Percentiles rank a stretch among this genome's conserved stretches.
Evolutionary conservation across 352 stramenopile genomes (phyloP).

Genomic region (Globisporangium carolinianum): DNA sequence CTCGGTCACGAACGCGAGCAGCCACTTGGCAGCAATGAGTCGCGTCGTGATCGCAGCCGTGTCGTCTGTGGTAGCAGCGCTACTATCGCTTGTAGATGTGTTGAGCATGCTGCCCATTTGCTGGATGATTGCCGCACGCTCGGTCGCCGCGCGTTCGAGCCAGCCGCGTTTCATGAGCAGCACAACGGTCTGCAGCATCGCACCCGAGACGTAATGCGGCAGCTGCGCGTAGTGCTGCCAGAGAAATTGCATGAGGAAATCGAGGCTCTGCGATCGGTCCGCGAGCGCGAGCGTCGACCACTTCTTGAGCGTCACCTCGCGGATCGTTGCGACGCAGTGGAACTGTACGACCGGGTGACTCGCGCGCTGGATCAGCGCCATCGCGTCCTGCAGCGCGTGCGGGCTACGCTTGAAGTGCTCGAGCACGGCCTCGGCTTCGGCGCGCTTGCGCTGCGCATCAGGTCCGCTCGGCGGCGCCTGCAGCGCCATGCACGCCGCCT

Average conservation of each 20-base stretch:
- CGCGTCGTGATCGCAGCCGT: slow-evolving; percentile 25
- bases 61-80: slow-evolving; percentile 2
- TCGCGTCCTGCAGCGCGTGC: slow-evolving; percentile 47
- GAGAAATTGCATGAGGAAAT: slow-evolving; percentile 80
- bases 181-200: slow-evolving; percentile 64
- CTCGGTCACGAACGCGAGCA: slow-evolving; percentile 81
- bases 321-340: slow-evolving; percentile 70
- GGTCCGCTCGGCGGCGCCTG: slow-evolving; percentile 50
- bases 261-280: slow-evolving; percentile 50
- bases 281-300: slow-evolving; percentile 40
- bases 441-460: slow-evolving; percentile 40
- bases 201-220: slow-evolving; percentile 48
- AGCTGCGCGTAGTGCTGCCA: slow-evolving; percentile 44
- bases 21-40: slow-evolving; percentile 70
- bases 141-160: slow-evolving; percentile 50
- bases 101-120: slow-evolving; percentile 71
- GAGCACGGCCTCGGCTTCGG: slow-evolving; percentile 56
- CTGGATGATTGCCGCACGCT: slow-evolving; percentile 50
- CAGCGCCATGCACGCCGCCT: slow-evolving; percentile 63
- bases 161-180: slow-evolving; percentile 79
- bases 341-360: slow-evolving; percentile 65
- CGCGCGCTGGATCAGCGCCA: slow-evolving; percentile 37
- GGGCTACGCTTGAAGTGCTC: slow-evolving; percentile 82
- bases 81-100: not conserved
- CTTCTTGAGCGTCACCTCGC: slow-evolving; percentile 65